Percentiles rank a stretch among this genome's conserved stretches.
These are phyloP conservation scores for Botrytis fragariae DNA, from an alignment of 2,329 filamentous ascomycete species.

Conservation along the genomic window DNA sequence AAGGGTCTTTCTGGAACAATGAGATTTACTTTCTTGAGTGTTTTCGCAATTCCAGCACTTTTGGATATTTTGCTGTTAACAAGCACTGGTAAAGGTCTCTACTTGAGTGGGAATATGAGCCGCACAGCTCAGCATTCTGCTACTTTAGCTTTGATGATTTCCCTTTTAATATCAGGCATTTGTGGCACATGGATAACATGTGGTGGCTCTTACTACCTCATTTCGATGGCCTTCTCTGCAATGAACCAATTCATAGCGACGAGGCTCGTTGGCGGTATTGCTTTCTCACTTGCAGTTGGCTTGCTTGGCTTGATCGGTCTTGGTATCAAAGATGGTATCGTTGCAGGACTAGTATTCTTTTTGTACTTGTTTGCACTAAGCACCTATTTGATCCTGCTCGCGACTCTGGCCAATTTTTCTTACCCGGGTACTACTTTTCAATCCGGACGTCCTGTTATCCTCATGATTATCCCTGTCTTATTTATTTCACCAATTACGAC, in stretches of 20 bases:
- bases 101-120: conserved; percentile 57
- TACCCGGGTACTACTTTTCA: conserved; percentile 52
- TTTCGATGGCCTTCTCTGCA: conserved; percentile 50
- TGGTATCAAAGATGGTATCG: conserved; percentile 43
- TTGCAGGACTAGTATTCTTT: conserved; percentile 54
- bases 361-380: conserved; percentile 57
- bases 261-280: conserved; percentile 48
- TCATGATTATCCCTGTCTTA: conserved; percentile 54
- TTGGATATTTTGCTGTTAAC: conserved; percentile 59
- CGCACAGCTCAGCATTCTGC: conserved; percentile 52
- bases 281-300: conserved; percentile 39
- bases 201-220: conserved; percentile 61
- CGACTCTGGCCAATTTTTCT: conserved; percentile 48
- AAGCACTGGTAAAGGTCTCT: conserved; percentile 57
- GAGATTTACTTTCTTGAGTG: conserved; percentile 53
- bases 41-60: conserved; percentile 61
- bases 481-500: conserved; percentile 57
- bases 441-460: conserved; percentile 48
- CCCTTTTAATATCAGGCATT: conserved; percentile 56
- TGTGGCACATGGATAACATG: conserved; percentile 62
- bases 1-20: conserved; percentile 43
- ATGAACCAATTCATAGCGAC: conserved; percentile 45
- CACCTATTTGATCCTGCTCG: conserved; percentile 56
- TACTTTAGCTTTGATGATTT: conserved; percentile 53
- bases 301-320: conserved; percentile 51